Evolutionary conservation across 345 rosid species (phyloP), one percentile per base, ranked within the genome.

Genomic region (Sonneratia caseolaris): DNA sequence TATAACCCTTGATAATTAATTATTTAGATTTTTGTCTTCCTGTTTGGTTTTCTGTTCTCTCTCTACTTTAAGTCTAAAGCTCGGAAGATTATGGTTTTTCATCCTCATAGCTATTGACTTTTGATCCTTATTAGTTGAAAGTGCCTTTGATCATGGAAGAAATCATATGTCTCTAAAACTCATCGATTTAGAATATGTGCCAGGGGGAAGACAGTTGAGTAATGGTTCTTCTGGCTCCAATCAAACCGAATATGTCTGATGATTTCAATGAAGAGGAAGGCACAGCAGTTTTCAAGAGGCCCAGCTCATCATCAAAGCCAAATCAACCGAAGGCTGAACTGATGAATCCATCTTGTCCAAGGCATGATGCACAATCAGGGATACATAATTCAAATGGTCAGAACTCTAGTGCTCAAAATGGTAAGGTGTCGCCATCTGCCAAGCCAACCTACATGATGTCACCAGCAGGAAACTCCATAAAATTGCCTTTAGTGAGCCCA

Each of bases 191-290:
- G 76, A 71, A 73, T 79, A 77, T 77, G 83, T 90, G 87, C 79
- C 76, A 79, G 79, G 74, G 75, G 76, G 1, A 76, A 74, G 66
- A 42, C 76, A 49, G 74, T 82, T 72, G 73, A 79, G 78, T 72
- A 85, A 89, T 95, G 97, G 85, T 89, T 77, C 81, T 86, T 75
- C 87, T 84, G 61, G 81, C 86, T 80, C 75, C 93, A 68, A 74
- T 82, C 45, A 88, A 86, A 67, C 79, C 76, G 55, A 79, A 0
- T 53, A 43, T 70, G 67, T 71, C 71, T 13, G 77, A 76, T 75
- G 83, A 82, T 75, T 75, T 69, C 40, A 81, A 81, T 57, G 89
- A 85, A 3, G 89, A 83, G 27, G 97, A 90, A 7, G 93, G 84
- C 2, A 97, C 97, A 59, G 0, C 83, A 13, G 70, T 80, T 70